These are phyloP conservation scores for Canavalia gladiata DNA, from an alignment of 306 rosid species.

Conservation along the genomic window DNA sequence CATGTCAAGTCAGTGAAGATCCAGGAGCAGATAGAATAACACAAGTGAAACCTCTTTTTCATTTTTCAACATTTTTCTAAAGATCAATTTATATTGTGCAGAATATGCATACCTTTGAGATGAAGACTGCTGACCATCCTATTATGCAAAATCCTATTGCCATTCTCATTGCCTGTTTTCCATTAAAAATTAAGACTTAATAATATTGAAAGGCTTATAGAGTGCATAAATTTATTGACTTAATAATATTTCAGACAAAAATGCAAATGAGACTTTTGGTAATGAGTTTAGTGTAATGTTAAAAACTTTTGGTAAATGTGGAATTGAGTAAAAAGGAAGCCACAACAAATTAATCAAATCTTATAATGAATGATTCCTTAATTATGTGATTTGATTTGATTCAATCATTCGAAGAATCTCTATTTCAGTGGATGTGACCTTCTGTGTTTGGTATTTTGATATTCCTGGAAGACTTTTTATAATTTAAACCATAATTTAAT, in stretches of 20 bases:
- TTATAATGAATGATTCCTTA: conserved; percentile 29
- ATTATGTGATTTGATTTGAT: conserved; percentile 9
- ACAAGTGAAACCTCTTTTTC: conserved; percentile 24
- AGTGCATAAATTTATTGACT: not conserved
- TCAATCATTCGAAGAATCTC: conserved; percentile 9
- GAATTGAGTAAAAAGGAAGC: conserved; percentile 22
- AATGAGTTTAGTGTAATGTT: not conserved
- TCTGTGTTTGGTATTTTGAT: conserved; percentile 1
- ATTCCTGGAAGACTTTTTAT: no score
- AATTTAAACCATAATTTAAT: not conserved
- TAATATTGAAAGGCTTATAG: not conserved
- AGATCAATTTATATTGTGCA: conserved; percentile 23
- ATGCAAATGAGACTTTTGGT: not conserved
- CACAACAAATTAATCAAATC: conserved; percentile 20
- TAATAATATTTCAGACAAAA: not conserved
- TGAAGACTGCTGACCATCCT: conserved; percentile 77
- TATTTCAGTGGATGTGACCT: not conserved
- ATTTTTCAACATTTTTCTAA: not conserved
- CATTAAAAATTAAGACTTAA: conserved; percentile 24
- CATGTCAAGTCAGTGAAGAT: conserved; percentile 60
- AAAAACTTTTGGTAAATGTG: conserved; percentile 2
- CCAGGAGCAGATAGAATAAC: conserved; percentile 53
- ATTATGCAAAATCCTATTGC: conserved; percentile 72
- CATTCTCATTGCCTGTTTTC: conserved; percentile 72
- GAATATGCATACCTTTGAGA: conserved; percentile 61